phyloP scores from a whole-genome alignment of 192 early-diverging fungal genomes.

The Coemansia reversa region DNA sequence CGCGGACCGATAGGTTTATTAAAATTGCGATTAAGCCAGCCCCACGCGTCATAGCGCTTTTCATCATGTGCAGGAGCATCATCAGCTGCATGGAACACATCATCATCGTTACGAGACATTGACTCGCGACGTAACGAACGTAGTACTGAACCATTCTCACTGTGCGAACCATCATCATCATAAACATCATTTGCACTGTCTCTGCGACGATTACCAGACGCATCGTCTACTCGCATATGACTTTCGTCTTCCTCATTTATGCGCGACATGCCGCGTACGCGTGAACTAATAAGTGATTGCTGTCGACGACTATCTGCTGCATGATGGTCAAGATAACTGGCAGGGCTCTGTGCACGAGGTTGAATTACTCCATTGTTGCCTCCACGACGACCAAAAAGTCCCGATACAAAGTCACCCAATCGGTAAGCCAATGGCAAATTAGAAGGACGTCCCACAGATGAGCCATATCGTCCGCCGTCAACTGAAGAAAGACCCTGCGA shows the following conservation, averaged over 20 bases:
- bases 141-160: slow-evolving; percentile 18
- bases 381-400: slow-evolving; percentile 7
- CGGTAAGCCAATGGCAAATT: slow-evolving; percentile 27
- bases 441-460: neutral
- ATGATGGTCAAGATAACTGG: slow-evolving; percentile 19
- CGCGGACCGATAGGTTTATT: neutral
- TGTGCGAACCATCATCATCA: slow-evolving; percentile 3
- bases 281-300: slow-evolving; percentile 16
- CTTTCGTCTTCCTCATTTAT: slow-evolving; percentile 14
- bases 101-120: neutral
- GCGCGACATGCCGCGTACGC: slow-evolving; percentile 20
- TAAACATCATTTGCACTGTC: slow-evolving; percentile 1
- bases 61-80: neutral
- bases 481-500: slow-evolving; percentile 4
- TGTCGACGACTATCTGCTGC: slow-evolving; percentile 17
- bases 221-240: slow-evolving; percentile 5
- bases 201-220: neutral
- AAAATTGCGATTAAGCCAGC: neutral
- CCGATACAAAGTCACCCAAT: slow-evolving; percentile 25
- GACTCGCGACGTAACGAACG: slow-evolving; percentile 26
- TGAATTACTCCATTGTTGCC: neutral
- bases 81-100: neutral
- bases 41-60: neutral
- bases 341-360: slow-evolving; percentile 12
- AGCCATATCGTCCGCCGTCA: slow-evolving; percentile 14